Percentiles rank a stretch among this genome's conserved stretches.
These are phyloP conservation scores for Colletotrichum sp. DNA, from an alignment of 2,329 filamentous ascomycete species.

Conservation along the genomic window DNA sequence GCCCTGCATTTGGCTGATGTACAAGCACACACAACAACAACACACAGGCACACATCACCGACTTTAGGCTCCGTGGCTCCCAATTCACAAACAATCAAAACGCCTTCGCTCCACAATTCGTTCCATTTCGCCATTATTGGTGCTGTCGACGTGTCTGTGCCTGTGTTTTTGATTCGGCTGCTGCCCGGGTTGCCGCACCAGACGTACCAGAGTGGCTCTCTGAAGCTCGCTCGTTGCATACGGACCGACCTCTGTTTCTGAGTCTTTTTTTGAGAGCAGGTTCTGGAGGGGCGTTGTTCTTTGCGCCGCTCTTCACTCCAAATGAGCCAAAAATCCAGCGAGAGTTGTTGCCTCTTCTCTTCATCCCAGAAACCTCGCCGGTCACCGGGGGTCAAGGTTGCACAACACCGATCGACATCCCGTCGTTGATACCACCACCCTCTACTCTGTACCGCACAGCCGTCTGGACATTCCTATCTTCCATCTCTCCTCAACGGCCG, in stretches of 20 bases:
- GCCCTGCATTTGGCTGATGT: not conserved
- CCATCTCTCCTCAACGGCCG: slow-evolving; percentile 5
- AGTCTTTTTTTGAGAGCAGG: not conserved
- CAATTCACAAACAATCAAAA: not conserved
- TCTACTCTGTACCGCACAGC: not conserved
- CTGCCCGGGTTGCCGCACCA: not conserved
- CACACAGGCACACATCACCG: not conserved
- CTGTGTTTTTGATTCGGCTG: not conserved
- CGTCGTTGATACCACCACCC: not conserved
- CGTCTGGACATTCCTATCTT: not conserved
- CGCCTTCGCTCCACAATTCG: slow-evolving; percentile 6
- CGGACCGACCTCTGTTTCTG: not conserved
- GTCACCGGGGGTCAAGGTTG: slow-evolving; percentile 1
- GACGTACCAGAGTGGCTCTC: not conserved
- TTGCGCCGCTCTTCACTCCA: not conserved
- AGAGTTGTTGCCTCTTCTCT: not conserved
- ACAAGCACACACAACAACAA: not conserved
- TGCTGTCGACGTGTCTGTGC: slow-evolving; percentile 2
- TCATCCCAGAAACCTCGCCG: not conserved
- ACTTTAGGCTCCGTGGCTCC: not conserved
- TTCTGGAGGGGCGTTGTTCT: not conserved
- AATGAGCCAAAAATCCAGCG: not conserved
- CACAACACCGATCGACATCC: not conserved
- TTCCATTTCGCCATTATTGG: slow-evolving; percentile 1
- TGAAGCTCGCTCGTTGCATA: slow-evolving; percentile 4